A percentile compares a stretch with the other conserved stretches of the same genome.
Evolutionary conservation across 176 grass and related monocot species (phyloP).

Genomic region (Phoenix dactylifera): DNA sequence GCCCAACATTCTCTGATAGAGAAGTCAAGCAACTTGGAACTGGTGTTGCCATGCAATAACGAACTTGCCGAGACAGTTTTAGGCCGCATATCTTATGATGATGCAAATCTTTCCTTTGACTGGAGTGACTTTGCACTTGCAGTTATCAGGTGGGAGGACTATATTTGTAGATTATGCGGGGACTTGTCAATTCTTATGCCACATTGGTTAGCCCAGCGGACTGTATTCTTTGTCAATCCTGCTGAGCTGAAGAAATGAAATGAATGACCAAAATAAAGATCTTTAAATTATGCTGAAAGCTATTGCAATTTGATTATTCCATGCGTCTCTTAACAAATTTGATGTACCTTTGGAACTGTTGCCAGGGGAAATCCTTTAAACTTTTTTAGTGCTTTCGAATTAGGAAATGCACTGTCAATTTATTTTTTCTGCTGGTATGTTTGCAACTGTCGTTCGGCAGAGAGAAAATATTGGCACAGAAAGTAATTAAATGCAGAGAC

Average conservation of each 20-base stretch:
- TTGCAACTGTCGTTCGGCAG: too few relatives aligned
- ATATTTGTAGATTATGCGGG: slow-evolving; percentile 42
- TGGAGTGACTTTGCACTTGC: slow-evolving; percentile 54
- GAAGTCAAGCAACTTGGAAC: slow-evolving; percentile 32
- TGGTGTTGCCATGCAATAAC: slow-evolving; percentile 30
- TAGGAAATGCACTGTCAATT: too few relatives aligned
- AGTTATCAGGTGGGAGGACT: slow-evolving; percentile 48
- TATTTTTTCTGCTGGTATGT: too few relatives aligned
- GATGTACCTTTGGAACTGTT: too few relatives aligned
- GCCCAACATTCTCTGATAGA: slow-evolving; percentile 8
- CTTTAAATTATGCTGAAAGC: too few relatives aligned
- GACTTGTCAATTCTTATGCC: slow-evolving; percentile 41
- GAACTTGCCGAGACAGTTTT: slow-evolving; percentile 45
- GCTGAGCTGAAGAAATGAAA: slow-evolving; percentile 24
- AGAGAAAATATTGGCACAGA: too few relatives aligned
- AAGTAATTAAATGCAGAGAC: too few relatives aligned
- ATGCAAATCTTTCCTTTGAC: slow-evolving; percentile 21
- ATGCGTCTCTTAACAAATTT: too few relatives aligned
- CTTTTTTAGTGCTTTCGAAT: too few relatives aligned
- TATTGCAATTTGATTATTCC: too few relatives aligned
- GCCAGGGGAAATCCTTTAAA: too few relatives aligned
- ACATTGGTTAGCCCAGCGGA: slow-evolving; percentile 46
- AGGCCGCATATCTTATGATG: slow-evolving; percentile 10
- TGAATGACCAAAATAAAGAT: not conserved
- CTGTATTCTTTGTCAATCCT: slow-evolving; percentile 45